Conservation (phyloP, 305 asterid genomes). For the Petunia hybrid region DNA sequence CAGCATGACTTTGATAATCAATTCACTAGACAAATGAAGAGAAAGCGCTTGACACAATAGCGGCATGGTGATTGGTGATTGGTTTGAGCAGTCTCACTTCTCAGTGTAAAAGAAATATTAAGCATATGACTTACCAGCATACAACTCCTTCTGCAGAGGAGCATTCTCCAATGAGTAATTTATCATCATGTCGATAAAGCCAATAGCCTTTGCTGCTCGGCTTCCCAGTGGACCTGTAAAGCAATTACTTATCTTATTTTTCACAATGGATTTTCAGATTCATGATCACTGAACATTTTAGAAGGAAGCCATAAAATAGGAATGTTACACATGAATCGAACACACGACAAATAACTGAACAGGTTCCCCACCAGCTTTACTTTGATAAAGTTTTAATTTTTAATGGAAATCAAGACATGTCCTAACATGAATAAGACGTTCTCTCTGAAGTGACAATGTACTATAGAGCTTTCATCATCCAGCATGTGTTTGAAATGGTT, state of each 20-base stretch:
- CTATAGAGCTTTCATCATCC: constrained; percentile 7
- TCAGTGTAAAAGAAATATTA: not conserved
- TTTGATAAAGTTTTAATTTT: not conserved
- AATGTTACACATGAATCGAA: not conserved
- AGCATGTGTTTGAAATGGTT: not conserved
- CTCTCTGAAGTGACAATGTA: not conserved
- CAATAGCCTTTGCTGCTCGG: constrained; percentile 94
- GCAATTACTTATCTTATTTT: not conserved
- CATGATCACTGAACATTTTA: not conserved
- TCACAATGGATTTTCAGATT: not conserved
- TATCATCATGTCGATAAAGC: constrained; percentile 94
- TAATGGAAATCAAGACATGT: not conserved
- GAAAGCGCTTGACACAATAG: not conserved
- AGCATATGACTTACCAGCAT: constrained; percentile 45
- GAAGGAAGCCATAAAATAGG: not conserved
- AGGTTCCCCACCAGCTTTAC: not conserved
- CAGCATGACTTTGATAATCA: not conserved
- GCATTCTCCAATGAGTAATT: constrained; percentile 87
- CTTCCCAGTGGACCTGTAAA: constrained; percentile 82
- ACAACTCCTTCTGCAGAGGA: constrained; percentile 66
- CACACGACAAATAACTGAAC: not conserved
- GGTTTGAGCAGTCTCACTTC: not conserved
- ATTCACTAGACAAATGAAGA: not conserved
- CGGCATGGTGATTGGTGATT: not conserved
- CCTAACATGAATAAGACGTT: not conserved